phyloP scores from a whole-genome alignment of 768 basidiomycete genomes.

The Psilocybe sp. region DNA sequence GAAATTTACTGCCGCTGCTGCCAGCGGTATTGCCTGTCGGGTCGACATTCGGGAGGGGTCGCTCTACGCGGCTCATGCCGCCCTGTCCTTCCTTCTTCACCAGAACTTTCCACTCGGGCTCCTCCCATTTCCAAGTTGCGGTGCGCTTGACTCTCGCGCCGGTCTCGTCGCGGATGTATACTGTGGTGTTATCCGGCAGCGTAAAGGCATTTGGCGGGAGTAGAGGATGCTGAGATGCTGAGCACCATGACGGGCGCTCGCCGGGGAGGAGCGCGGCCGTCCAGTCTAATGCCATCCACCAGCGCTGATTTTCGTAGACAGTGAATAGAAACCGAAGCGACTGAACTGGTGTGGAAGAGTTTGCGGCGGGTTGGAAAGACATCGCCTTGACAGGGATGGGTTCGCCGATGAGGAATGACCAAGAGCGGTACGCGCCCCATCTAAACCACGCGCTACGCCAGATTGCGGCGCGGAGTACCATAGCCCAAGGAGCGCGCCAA shows the following conservation, averaged over 20 bases:
- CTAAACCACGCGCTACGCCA: slow-evolving; percentile 68
- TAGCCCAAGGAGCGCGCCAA: slow-evolving; percentile 68
- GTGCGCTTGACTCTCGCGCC: slow-evolving; percentile 60
- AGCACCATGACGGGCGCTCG: slow-evolving; percentile 89
- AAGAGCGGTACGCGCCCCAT: slow-evolving; percentile 52
- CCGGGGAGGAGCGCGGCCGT: slow-evolving; percentile 87
- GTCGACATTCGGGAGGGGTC: slow-evolving; percentile 48
- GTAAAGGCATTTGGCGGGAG: slow-evolving; percentile 69
- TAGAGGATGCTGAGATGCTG: slow-evolving; percentile 53
- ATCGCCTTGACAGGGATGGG: slow-evolving; percentile 42
- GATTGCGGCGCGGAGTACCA: slow-evolving; percentile 50
- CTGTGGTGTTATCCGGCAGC: slow-evolving; percentile 59
- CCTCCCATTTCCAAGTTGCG: slow-evolving; percentile 87
- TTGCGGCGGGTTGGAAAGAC: slow-evolving; percentile 30
- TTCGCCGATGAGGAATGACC: slow-evolving; percentile 52
- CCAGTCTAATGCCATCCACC: slow-evolving; percentile 99
- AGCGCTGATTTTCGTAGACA: slow-evolving; percentile 92
- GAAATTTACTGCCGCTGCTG: slow-evolving; percentile 32
- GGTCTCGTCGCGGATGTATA: slow-evolving; percentile 50
- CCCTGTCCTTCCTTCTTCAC: slow-evolving; percentile 52
- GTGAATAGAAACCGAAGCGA: slow-evolving; percentile 80
- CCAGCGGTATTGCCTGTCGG: slow-evolving; percentile 38
- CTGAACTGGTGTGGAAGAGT: slow-evolving; percentile 31
- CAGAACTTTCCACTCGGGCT: slow-evolving; percentile 85
- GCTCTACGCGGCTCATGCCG: slow-evolving; percentile 53